Evolutionary conservation across 768 basidiomycete genomes (phyloP).

Genomic region (Flagelloscypha sp.): DNA sequence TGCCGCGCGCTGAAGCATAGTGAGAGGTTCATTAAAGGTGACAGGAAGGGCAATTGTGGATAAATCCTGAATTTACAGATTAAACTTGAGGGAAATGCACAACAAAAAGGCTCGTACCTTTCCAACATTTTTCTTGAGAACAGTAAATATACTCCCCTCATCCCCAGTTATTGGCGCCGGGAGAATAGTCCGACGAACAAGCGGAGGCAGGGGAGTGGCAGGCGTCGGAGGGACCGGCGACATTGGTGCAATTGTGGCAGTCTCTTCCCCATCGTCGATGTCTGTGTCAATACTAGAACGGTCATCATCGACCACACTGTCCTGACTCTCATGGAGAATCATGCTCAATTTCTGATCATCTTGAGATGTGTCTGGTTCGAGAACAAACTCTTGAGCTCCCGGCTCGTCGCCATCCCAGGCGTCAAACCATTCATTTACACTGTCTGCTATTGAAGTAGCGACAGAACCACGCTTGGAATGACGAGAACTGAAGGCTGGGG

Average conservation of each 20-base stretch:
- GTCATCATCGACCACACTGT: conserved; percentile 30
- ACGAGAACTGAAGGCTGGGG: conserved; percentile 23
- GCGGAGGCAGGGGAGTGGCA: conserved; percentile 15
- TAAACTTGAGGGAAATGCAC: conserved; percentile 1
- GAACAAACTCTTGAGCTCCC: conserved; percentile 62
- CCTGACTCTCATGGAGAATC: conserved; percentile 30
- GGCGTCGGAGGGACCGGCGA: conserved; percentile 4
- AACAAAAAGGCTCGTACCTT: conserved; percentile 41
- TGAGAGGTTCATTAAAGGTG: conserved; percentile 83
- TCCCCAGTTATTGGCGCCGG: conserved; percentile 58
- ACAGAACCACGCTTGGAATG: conserved; percentile 38
- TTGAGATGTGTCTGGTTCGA: conserved; percentile 36
- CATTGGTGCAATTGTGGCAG: conserved; percentile 4
- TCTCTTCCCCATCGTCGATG: conserved; percentile 29
- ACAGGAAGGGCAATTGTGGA: conserved; percentile 82
- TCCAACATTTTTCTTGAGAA: conserved; percentile 83
- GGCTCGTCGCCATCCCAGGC: conserved; percentile 49
- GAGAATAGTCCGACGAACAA: conserved; percentile 46
- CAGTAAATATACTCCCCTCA: conserved; percentile 74
- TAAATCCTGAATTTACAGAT: conserved; percentile 48
- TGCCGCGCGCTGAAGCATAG: conserved; percentile 70
- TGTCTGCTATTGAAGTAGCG: conserved; percentile 41
- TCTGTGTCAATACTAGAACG: conserved; percentile 48
- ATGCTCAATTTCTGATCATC: conserved; percentile 32
- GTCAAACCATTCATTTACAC: conserved; percentile 67